Evolutionary conservation across 768 basidiomycete species (phyloP), one percentile per base, ranked within the genome.

Genomic region (Boletus subparvulus): DNA sequence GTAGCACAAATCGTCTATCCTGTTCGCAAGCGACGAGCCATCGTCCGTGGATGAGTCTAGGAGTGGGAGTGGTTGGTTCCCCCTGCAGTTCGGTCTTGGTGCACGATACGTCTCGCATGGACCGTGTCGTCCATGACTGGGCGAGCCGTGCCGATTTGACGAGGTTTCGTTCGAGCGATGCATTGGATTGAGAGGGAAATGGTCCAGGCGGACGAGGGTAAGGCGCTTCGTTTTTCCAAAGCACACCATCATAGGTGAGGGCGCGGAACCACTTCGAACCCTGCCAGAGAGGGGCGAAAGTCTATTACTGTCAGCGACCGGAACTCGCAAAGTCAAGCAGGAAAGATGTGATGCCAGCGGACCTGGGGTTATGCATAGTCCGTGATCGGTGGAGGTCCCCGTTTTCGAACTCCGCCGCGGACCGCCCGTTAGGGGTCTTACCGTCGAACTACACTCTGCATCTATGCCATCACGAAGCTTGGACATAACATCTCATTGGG

Each of bases 191-290:
- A 9, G 21, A 32, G 0, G 42, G n/a, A 36, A 14, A 42, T 26
- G 59, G 47, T 28, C 47, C 47, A 19, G 48, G 43, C 9, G 52
- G 51, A 17, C 43, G 42, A 16, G 43, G 49, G n/a, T 51, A 55
- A 7, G 40, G 9, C 0, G 45, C 43, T 9, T 30, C 11, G 1
- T 11, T 11, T 19, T 39, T 24, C 59, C 57, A 60, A 13, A 61
- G 47, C 2, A 16, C 0, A 2, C 1, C 7, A 11, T 60, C 58
- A 1, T 11, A 5, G 12, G 50, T 36, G 26, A 52, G 40, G 30
- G 21, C 11, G 11, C 4, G 10, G 32, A 32, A 11, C 32, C 32
- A 32, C 32, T 32, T 32, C 7, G 32, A 32, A 41, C 55, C 50
- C 60, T 60, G 21, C 3, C 14, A 10, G 35, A 59, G 11, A 21